phyloP scores from a whole-genome alignment of 495 filamentous ascomycete species.

The Copromyces sp. region DNA sequence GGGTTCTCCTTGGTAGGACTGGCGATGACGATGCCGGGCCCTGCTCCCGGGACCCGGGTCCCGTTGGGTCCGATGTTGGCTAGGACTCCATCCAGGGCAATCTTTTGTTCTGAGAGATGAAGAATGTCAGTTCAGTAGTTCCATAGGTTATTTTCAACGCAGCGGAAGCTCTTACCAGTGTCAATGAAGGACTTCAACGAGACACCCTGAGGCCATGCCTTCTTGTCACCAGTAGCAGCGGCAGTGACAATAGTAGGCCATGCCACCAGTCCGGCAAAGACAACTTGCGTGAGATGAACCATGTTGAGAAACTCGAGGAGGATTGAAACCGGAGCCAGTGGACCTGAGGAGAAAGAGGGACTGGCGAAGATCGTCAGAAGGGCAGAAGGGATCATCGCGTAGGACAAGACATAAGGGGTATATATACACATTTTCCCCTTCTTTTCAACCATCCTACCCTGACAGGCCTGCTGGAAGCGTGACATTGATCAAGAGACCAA shows the following conservation, averaged over 20 bases:
- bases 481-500: not conserved
- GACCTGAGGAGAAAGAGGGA: not conserved
- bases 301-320: not conserved
- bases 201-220: conserved; percentile 4
- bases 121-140: not conserved
- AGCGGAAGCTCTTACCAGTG: conserved; percentile 9
- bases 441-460: not conserved
- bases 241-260: not conserved
- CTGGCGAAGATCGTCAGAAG: not conserved
- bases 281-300: not conserved
- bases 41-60: conserved; percentile 31
- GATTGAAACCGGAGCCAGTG: not conserved
- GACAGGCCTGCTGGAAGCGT: not conserved
- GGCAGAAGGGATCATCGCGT: not conserved
- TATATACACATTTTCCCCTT: not conserved
- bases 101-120: conserved; percentile 25
- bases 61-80: conserved; percentile 49
- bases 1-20: conserved; percentile 45
- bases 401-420: not conserved
- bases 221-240: not conserved
- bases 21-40: conserved; percentile 48
- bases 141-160: too few species aligned
- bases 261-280: not conserved
- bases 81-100: conserved; percentile 41
- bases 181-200: conserved; percentile 42